phyloP scores from a whole-genome alignment of 306 rosid genomes.

The Quercus berberidifolia region DNA sequence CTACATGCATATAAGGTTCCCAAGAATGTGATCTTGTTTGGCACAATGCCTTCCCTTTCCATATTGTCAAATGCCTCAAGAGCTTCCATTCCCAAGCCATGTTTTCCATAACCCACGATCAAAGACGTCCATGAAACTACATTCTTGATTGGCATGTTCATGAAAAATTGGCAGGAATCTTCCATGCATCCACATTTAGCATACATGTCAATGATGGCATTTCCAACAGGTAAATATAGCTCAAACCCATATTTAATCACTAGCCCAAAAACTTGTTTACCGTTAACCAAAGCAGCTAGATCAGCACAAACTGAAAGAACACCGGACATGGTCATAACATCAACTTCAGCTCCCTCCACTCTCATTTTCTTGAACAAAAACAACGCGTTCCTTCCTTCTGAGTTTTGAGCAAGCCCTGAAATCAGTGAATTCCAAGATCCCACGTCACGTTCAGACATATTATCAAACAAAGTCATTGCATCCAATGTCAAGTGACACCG shows the following conservation, averaged over 20 bases:
- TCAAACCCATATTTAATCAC: slow-evolving; percentile 26
- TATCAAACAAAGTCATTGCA: slow-evolving; percentile 15
- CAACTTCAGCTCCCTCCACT: slow-evolving; percentile 25
- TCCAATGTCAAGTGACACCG: slow-evolving; percentile 4
- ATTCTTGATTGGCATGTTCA: no score
- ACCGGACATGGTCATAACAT: slow-evolving; percentile 27
- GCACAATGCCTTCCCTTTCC: slow-evolving; percentile 28
- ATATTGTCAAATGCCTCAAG: slow-evolving; percentile 20
- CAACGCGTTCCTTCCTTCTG: slow-evolving; percentile 23
- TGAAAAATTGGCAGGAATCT: no score
- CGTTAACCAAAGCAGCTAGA: slow-evolving; percentile 22
- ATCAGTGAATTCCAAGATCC: slow-evolving; percentile 39
- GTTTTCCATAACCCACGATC: slow-evolving; percentile 26
- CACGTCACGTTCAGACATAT: slow-evolving; percentile 18
- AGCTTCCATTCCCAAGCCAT: slow-evolving; percentile 30
- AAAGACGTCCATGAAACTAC: slow-evolving; percentile 33
- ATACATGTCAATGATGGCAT: slow-evolving; percentile 13
- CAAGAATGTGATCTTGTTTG: slow-evolving; percentile 32
- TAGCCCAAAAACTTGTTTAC: slow-evolving; percentile 17
- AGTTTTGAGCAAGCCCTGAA: slow-evolving; percentile 22
- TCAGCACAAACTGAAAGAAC: slow-evolving; percentile 32
- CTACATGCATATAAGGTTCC: slow-evolving; percentile 31
- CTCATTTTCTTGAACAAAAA: slow-evolving; percentile 26
- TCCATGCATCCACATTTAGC: no score
- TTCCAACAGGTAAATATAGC: slow-evolving; percentile 22